phyloP scores from a whole-genome alignment of 768 basidiomycete species.

The Punctularia strigosozonata region DNA sequence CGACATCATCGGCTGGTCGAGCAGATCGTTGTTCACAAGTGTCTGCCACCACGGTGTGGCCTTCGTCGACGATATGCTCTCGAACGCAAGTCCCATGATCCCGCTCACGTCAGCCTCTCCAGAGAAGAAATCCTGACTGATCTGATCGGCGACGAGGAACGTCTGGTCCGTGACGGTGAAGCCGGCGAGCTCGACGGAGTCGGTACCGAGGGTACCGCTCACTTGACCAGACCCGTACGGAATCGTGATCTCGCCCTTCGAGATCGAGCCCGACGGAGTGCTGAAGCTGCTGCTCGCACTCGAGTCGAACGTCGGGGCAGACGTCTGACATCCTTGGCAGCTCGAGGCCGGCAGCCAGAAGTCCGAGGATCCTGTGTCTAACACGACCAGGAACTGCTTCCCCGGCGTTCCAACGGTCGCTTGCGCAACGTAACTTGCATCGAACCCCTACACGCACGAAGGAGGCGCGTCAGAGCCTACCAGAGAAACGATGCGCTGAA shows the following conservation, averaged over 20 bases:
- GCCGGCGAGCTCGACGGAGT: conserved; percentile 54
- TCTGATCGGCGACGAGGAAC: conserved; percentile 44
- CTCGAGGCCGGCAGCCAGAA: conserved; percentile 65
- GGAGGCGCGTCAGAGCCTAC: too few relatives aligned
- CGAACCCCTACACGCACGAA: too few relatives aligned
- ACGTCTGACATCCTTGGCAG: conserved; percentile 30
- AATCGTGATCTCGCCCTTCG: conserved; percentile 28
- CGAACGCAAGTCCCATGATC: conserved; percentile 69
- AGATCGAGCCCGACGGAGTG: conserved; percentile 10
- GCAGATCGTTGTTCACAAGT: conserved; percentile 26
- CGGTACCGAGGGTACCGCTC: conserved; percentile 37
- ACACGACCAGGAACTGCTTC: conserved; percentile 73
- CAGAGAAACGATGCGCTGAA: too few relatives aligned
- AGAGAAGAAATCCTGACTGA: conserved; percentile 34
- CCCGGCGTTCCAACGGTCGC: too few relatives aligned
- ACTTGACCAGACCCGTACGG: conserved; percentile 66
- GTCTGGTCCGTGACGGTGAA: conserved; percentile 45
- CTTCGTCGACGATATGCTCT: conserved; percentile 40
- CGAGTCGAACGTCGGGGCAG: conserved; percentile 34
- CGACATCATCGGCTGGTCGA: conserved; percentile 42
- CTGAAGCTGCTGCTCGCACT: conserved; percentile 30
- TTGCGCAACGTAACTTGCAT: too few relatives aligned
- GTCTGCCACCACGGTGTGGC: conserved; percentile 58
- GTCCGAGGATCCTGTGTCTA: conserved; percentile 89
- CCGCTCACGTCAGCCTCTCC: conserved; percentile 41